phyloP scores from a whole-genome alignment of 345 rosid species.

The Populus alba region DNA sequence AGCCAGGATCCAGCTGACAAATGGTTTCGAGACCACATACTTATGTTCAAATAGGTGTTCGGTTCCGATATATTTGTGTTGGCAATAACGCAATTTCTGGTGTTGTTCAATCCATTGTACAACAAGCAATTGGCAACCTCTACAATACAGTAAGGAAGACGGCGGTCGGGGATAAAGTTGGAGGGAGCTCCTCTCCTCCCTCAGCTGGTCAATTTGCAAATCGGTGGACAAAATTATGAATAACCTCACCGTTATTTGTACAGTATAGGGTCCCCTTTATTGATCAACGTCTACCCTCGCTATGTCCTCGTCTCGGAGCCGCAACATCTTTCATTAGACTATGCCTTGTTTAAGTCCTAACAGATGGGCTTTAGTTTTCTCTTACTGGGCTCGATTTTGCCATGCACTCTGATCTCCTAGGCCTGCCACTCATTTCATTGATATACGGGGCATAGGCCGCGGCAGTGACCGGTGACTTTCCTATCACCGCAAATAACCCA shows the following conservation, averaged over 20 bases:
- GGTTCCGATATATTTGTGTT: slow-evolving; percentile 23
- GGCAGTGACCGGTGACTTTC: not conserved
- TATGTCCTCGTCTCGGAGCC: slow-evolving; percentile 13
- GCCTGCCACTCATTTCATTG: not conserved
- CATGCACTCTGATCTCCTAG: not conserved
- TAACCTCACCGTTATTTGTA: not conserved
- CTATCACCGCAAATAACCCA: not conserved
- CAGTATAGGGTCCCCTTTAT: slow-evolving; percentile 11
- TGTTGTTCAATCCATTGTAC: not conserved
- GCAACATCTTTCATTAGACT: slow-evolving; percentile 5
- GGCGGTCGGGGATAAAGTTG: slow-evolving; percentile 8
- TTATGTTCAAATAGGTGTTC: slow-evolving; percentile 14
- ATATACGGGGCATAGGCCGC: too few relatives aligned
- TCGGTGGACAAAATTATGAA: slow-evolving; percentile 5
- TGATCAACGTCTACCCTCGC: slow-evolving; percentile 20
- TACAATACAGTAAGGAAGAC: slow-evolving; percentile 11
- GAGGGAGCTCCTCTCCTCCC: slow-evolving; percentile 22
- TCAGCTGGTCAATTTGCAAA: slow-evolving; percentile 13
- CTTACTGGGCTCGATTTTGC: not conserved
- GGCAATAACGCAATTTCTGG: slow-evolving; percentile 22
- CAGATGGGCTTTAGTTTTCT: not conserved
- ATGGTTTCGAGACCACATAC: slow-evolving; percentile 25
- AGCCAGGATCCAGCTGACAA: slow-evolving; percentile 24
- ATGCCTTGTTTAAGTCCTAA: slow-evolving; percentile 16
- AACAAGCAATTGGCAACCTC: slow-evolving; percentile 14